Base-by-base conservation (phyloP, 2,329 filamentous ascomycete species). In the Trichophaea hybrida region DNA sequence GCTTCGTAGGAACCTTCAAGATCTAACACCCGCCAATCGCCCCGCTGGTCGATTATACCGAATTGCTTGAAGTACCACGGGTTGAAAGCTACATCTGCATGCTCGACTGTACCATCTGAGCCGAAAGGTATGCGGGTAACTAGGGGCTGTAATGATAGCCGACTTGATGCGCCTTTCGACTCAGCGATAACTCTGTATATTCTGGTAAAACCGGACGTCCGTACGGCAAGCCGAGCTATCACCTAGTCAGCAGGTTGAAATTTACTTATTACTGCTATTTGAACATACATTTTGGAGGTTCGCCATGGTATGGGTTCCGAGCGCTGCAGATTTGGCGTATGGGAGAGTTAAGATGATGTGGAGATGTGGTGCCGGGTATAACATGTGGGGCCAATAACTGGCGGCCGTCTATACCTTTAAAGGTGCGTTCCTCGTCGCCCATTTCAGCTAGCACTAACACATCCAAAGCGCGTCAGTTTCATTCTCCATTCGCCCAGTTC, bases 31-130 rank as follows among this genome's bases (percentile, higher is more conserved):
- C 15, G 43, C 64, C 64, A 66, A 5, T 54, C 50, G 2, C 64
- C 64, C 24, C 48, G 58, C 43, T 62, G 61, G 31, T 66, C 61
- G 5, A 65, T 52, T n/a, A 61, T 57, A 6, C 46, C 59, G 15
- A 62, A 60, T 35, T 61, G 60, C 5, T 34, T 53, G 12, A 59
- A 55, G 43, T 61, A 59, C 55, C 54, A 63, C 12, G 60, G 63
- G 24, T 64, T 65, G 6, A 65, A 64, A 6, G 59, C 58, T 1
- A 66, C 51, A 54, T 66, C 60, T 4, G 58, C 61, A 43, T 65
- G 64, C 24, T 24, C 44, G 1, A 34, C 15, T 33, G 24, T 12
- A 34, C 44, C 55, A 34, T 31, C 32, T 50, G 46, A 10, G 37
- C 34, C 5, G 33, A n/a, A 6, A 32, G 54, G n/a, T 33, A 49